Base-by-base conservation (phyloP, 2,329 filamentous ascomycete genomes). In the Colletotrichum sp. region DNA sequence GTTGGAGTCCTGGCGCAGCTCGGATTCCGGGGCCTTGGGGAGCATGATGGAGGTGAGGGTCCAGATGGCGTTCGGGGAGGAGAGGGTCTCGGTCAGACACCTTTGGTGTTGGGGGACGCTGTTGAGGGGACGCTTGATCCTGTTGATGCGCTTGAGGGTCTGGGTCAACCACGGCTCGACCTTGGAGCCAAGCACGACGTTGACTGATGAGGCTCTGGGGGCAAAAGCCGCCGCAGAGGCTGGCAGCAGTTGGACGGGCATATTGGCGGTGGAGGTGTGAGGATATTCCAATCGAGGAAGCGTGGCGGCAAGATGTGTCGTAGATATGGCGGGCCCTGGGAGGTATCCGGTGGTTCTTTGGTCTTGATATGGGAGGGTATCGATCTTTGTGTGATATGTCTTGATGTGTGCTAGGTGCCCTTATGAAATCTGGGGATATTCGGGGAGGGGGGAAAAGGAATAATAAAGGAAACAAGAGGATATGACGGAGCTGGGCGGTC, bases 151-250 rank as follows among this genome's bases (percentile, higher is more conserved):
- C 91, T 99, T 99, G 82, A 99, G 90, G 13, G 96, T 98, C 84
- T 96, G 95, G 44, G 97, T 99, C 86, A 99, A 91, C 97, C 97
- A 99, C 76, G 96, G 95, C 88, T 98, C 96, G 82, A 98, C 93
- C 89, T 97, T 98, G 84, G 94, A 94, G 83, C 93, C 95, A 82
- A 99, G 90, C 77, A 99, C 97, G 80, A 99, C 95, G 84, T 98
- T 99, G 85, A 98, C 96, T 30, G 95, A 96, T 65, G 95, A 95
- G 76, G 92, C 91, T 82, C 97, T 92, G 81, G 96, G 96, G 81
- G 96, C 96, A 89, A 99, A 99, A 82, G 97, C 96, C 78, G 96
- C 96, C 80, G 97, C 97, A 82, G 97, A 99, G 78, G 96, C 96
- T 81, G 97, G 97, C 81, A 99, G 90, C 85, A 99, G 90, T 90